Conservation (phyloP, 208 protist genomes). For the Trypanosoma congolense region DNA sequence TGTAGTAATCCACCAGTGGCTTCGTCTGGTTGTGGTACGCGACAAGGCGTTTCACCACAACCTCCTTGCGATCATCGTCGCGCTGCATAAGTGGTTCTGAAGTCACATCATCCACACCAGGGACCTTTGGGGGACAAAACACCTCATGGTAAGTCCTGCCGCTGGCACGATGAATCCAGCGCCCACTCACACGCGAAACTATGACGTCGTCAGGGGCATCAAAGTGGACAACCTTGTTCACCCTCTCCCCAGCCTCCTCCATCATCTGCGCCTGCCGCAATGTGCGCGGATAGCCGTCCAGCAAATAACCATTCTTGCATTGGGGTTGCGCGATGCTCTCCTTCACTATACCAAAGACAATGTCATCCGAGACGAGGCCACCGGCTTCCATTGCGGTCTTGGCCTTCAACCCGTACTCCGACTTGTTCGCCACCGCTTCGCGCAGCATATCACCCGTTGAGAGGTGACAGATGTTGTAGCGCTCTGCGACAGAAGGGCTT, state of each 20-base stretch:
- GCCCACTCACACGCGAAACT: constrained; percentile 82
- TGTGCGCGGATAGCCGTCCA: constrained; percentile 95
- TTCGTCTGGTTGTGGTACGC: constrained; percentile 81
- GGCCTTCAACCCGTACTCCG: constrained; percentile 56
- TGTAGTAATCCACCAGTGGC: constrained; percentile 87
- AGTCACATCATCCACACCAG: constrained; percentile 90
- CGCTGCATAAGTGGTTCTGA: constrained; percentile 91
- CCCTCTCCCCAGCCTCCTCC: constrained; percentile 64
- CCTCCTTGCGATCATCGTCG: constrained; percentile 90
- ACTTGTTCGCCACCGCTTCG: constrained; percentile 67
- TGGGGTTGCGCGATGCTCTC: constrained; percentile 77
- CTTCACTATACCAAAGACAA: constrained; percentile 89
- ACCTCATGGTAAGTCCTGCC: constrained; percentile 92
- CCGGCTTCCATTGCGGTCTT: constrained; percentile 77
- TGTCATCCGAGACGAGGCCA: constrained; percentile 87
- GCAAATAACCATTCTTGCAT: constrained; percentile 89
- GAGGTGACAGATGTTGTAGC: constrained; percentile 91
- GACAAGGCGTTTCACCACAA: constrained; percentile 83
- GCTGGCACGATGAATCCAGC: constrained; percentile 88
- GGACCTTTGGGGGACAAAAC: constrained; percentile 88
- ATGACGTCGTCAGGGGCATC: constrained; percentile 90
- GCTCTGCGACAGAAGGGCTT: constrained; percentile 78
- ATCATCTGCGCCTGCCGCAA: constrained; percentile 89
- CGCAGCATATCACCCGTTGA: constrained; percentile 94
- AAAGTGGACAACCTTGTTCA: constrained; percentile 90